phyloP scores from a whole-genome alignment of 441 rosid genomes.

The Corymbia citriodora region DNA sequence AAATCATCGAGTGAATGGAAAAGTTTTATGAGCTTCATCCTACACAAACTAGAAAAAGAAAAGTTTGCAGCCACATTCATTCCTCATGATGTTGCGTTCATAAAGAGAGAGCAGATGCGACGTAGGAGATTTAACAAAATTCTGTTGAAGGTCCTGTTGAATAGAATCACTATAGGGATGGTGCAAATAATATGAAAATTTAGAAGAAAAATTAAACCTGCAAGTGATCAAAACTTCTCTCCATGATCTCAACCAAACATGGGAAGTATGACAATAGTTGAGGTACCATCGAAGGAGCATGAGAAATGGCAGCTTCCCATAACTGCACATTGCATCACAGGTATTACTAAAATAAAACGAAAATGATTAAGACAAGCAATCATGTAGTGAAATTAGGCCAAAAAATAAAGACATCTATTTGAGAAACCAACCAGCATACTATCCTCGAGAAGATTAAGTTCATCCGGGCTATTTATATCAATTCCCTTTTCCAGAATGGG shows the following conservation, averaged over 20 bases:
- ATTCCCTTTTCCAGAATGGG: slow-evolving; percentile 89
- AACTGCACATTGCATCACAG: slow-evolving; percentile 48
- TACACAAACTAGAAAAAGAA: background rate
- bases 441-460: slow-evolving; percentile 93
- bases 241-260: slow-evolving; percentile 75
- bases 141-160: background rate
- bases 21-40: background rate
- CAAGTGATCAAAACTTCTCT: slow-evolving; percentile 93
- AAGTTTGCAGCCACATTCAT: background rate
- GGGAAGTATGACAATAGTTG: slow-evolving; percentile 78
- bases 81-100: background rate
- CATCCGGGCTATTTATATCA: slow-evolving; percentile 87
- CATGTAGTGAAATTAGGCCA: background rate
- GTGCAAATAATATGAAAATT: background rate
- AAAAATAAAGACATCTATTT: slow-evolving; percentile 1
- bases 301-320: slow-evolving; percentile 91
- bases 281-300: slow-evolving; percentile 93
- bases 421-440: slow-evolving; percentile 73
- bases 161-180: background rate
- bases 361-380: slow-evolving; percentile 1
- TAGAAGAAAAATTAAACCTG: slow-evolving; percentile 50
- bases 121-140: background rate
- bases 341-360: slow-evolving; percentile 9
- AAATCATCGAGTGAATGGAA: background rate
- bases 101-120: background rate